These are phyloP conservation scores for Globisporangium spinosum DNA, from an alignment of 352 stramenopile genomes.

Conservation along the genomic window DNA sequence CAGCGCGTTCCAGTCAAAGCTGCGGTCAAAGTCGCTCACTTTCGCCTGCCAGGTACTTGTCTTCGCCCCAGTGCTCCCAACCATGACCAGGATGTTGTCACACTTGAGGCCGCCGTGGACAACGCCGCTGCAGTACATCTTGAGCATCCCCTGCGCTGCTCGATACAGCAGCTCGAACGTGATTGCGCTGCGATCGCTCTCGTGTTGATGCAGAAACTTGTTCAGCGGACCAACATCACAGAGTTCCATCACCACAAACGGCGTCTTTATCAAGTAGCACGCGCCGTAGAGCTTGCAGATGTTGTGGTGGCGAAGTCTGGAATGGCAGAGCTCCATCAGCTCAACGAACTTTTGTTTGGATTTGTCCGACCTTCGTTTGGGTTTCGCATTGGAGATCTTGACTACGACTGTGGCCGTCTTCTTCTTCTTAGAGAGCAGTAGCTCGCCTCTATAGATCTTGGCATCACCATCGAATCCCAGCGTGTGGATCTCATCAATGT, in stretches of 20 bases:
- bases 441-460: not conserved
- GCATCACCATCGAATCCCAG: slow-evolving; percentile 1
- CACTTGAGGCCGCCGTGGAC: slow-evolving; percentile 26
- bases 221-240: not conserved
- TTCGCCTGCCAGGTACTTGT: slow-evolving; percentile 5
- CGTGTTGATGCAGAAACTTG: not conserved
- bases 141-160: not conserved
- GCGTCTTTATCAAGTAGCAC: not conserved
- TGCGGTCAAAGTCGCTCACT: slow-evolving; percentile 23
- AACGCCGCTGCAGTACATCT: slow-evolving; percentile 7
- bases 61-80: not conserved
- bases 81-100: slow-evolving; percentile 21
- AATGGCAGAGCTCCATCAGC: not conserved
- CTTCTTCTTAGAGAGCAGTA: not conserved
- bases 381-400: not conserved
- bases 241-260: slow-evolving; percentile 8
- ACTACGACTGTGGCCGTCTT: not conserved
- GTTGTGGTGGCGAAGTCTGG: not conserved
- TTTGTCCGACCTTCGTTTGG: not conserved
- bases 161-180: not conserved
- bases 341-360: slow-evolving; percentile 1
- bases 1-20: slow-evolving; percentile 11
- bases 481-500: not conserved
- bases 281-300: slow-evolving; percentile 6
- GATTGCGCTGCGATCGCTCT: not conserved